A percentile compares a stretch with the other conserved stretches of the same genome.
These are phyloP conservation scores for Drechslerella coelobrocha DNA, from an alignment of 2,329 filamentous ascomycete species.

Conservation along the genomic window DNA sequence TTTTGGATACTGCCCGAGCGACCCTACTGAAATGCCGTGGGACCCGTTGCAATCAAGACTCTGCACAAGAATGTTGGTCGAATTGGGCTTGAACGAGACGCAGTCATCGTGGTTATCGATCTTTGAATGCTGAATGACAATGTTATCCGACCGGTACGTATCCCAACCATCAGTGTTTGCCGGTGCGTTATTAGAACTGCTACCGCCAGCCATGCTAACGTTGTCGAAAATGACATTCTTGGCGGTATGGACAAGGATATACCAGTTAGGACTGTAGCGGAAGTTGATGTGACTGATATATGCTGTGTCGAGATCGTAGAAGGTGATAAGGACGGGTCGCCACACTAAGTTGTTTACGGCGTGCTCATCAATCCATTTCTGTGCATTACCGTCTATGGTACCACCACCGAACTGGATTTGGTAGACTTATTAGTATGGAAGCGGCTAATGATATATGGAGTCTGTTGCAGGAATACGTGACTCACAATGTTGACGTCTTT, in stretches of 20 bases:
- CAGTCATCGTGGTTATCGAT: slow-evolving; percentile 74
- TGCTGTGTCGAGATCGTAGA: slow-evolving; percentile 67
- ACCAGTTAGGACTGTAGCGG: slow-evolving; percentile 69
- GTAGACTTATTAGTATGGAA: not conserved
- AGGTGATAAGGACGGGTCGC: slow-evolving; percentile 65
- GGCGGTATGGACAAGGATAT: slow-evolving; percentile 71
- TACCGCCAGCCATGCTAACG: slow-evolving; percentile 67
- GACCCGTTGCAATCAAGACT: slow-evolving; percentile 72
- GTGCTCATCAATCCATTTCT: slow-evolving; percentile 70
- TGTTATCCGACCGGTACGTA: slow-evolving; percentile 67
- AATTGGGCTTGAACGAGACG: slow-evolving; percentile 77
- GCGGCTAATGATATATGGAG: not conserved
- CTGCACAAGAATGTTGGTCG: slow-evolving; percentile 72
- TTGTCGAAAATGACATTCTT: slow-evolving; percentile 70
- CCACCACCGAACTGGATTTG: slow-evolving; percentile 63
- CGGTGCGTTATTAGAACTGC: slow-evolving; percentile 63
- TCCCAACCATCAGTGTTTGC: slow-evolving; percentile 74
- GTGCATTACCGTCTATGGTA: slow-evolving; percentile 68
- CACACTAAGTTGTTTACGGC: slow-evolving; percentile 64
- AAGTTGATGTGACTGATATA: slow-evolving; percentile 68
- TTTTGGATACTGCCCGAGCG: slow-evolving; percentile 70
- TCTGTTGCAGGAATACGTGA: slow-evolving; percentile 59
- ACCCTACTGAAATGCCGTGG: slow-evolving; percentile 76
- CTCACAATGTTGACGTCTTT: slow-evolving; percentile 72
- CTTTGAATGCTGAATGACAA: slow-evolving; percentile 72